A percentile compares a stretch with the other conserved stretches of the same genome.
Conservation (phyloP, 495 filamentous ascomycete species). For the Astrothelium macrocarpum region DNA sequence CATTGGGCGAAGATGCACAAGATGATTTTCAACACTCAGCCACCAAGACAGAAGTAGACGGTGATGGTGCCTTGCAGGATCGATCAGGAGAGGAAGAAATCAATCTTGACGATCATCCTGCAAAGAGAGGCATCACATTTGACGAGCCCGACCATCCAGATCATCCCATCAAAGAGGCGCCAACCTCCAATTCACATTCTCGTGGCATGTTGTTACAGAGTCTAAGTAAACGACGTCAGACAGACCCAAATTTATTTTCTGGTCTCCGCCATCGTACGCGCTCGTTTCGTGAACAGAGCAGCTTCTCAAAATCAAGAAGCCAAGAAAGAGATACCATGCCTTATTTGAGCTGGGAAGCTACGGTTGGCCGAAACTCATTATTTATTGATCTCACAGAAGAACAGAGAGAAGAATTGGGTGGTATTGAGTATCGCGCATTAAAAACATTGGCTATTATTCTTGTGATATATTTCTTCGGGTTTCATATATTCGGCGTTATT, state of each 20-base stretch:
- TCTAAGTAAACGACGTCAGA: background rate
- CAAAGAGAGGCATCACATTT: constrained; percentile 40
- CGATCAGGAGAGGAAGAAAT: constrained; percentile 19
- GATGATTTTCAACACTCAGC: constrained; percentile 17
- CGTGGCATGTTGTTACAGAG: background rate
- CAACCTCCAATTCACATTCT: background rate
- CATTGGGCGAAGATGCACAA: constrained; percentile 45
- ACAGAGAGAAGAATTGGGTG: constrained; percentile 85
- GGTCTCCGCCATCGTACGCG: background rate
- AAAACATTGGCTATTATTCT: constrained; percentile 76
- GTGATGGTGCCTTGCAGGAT: background rate
- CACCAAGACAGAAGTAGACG: constrained; percentile 9
- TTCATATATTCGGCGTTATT: constrained; percentile 64
- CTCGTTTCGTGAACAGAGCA: constrained; percentile 12
- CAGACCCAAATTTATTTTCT: background rate
- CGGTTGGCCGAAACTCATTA: constrained; percentile 79
- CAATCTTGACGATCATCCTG: constrained; percentile 29
- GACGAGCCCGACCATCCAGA: constrained; percentile 35
- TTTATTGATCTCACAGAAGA: constrained; percentile 83
- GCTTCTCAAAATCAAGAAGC: constrained; percentile 34
- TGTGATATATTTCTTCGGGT: constrained; percentile 64
- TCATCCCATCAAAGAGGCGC: background rate
- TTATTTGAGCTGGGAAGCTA: constrained; percentile 90
- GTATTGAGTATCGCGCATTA: constrained; percentile 86
- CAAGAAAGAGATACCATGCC: constrained; percentile 51